Evolutionary conservation across 768 basidiomycete genomes (phyloP), one percentile per base, ranked within the genome.

Genomic region (Psilocybe subaeruginosa): DNA sequence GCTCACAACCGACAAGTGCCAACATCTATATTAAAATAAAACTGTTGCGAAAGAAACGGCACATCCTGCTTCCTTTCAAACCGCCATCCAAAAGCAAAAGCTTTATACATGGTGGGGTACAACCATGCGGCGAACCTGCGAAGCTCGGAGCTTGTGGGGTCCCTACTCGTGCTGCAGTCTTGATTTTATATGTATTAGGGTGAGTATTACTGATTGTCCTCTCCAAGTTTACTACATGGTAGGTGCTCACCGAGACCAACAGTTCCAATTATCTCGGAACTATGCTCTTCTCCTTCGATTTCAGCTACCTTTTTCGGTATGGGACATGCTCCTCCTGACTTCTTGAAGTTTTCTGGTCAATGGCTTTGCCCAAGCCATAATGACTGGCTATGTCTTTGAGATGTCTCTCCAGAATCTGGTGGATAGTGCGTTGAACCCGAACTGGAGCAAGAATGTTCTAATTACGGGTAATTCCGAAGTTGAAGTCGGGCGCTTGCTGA

Each of bases 41-140:
- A n/a, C n/a, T n/a, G n/a, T n/a, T n/a, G n/a, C 4, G 35, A 51
- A 8, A 51, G 41, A n/a, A 51, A 11, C 4, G 48, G 45, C 1
- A 41, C 41, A 11, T 45, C 14, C 3, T 29, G 23, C 27, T 30
- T 51, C 2, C 23, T 16, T 8, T 55, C 51, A 3, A 35, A 11
- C 23, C n/a, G n/a, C n/a, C n/a, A n/a, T n/a, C n/a, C n/a, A n/a
- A n/a, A n/a, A n/a, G n/a, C n/a, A n/a, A n/a, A n/a, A n/a, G n/a
- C n/a, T n/a, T n/a, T n/a, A n/a, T n/a, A n/a, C n/a, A n/a, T n/a
- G n/a, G n/a, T n/a, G n/a, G n/a, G n/a, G n/a, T n/a, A n/a, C n/a
- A n/a, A n/a, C n/a, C n/a, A n/a, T n/a, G n/a, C n/a, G n/a, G 69
- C 64, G 64, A 74, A 63, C 4, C 72, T 67, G 16, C 72, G 70